Evolutionary conservation across 768 basidiomycete genomes (phyloP).

Genomic region (Cystofilobasidium ferigula): DNA sequence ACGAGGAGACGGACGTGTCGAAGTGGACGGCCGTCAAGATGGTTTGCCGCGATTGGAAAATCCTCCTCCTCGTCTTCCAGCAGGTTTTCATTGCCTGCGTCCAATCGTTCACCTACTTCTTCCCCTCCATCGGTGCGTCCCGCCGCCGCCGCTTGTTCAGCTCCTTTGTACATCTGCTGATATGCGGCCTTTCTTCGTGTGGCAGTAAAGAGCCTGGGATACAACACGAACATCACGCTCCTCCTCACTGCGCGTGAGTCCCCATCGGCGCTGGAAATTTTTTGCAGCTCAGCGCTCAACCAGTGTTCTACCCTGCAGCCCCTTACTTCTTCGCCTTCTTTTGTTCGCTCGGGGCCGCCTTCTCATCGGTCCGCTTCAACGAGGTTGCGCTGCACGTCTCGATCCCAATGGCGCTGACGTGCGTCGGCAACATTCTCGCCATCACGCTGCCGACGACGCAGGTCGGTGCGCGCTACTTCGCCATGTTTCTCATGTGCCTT

Average conservation of each 20-base stretch:
- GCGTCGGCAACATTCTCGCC: slow-evolving; percentile 33
- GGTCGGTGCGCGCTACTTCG: not conserved
- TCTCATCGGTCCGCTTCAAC: slow-evolving; percentile 32
- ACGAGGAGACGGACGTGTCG: not conserved
- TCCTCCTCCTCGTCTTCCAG: slow-evolving; percentile 28
- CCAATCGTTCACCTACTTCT: not conserved
- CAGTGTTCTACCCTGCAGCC: slow-evolving; percentile 29
- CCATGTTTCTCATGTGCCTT: slow-evolving; percentile 2
- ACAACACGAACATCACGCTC: slow-evolving; percentile 30
- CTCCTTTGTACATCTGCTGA: not conserved
- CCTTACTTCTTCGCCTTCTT: slow-evolving; percentile 35
- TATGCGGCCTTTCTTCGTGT: not conserved
- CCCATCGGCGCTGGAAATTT: no score
- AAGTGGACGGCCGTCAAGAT: slow-evolving; percentile 1
- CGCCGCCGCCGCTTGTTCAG: not conserved
- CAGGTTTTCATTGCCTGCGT: slow-evolving; percentile 1
- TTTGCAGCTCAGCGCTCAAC: slow-evolving; percentile 25
- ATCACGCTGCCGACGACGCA: slow-evolving; percentile 29
- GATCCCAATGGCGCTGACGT: slow-evolving; percentile 27
- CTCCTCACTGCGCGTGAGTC: slow-evolving; percentile 33
- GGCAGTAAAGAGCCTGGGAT: slow-evolving; percentile 30
- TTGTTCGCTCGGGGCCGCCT: slow-evolving; percentile 31
- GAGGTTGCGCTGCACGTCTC: slow-evolving; percentile 34
- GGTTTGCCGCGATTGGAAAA: slow-evolving; percentile 29
- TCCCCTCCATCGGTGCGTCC: not conserved